phyloP scores from a whole-genome alignment of 805 yeast species.

The Cyberlindnera mississippiensis region DNA sequence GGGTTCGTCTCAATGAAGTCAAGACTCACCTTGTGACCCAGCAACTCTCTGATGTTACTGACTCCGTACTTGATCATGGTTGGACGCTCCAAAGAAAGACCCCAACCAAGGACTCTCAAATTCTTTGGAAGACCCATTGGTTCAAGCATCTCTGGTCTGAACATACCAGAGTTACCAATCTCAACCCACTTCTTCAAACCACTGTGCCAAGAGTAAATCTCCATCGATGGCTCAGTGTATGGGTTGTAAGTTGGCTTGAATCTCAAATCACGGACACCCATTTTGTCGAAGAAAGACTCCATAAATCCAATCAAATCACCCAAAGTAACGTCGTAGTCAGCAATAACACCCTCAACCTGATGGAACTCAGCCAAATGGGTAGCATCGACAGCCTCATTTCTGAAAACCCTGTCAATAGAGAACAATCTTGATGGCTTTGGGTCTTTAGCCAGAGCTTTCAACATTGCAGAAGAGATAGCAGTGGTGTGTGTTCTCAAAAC shows the following conservation, averaged over 20 bases:
- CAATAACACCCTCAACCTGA: slow-evolving; percentile 98
- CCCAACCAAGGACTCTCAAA: slow-evolving; percentile 95
- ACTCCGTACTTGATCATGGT: slow-evolving; percentile 98
- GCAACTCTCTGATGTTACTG: slow-evolving; percentile 89
- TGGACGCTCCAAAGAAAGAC: slow-evolving; percentile 95
- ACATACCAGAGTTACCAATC: slow-evolving; percentile 99
- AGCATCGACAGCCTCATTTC: slow-evolving; percentile 99
- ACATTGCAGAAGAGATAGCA: slow-evolving; percentile 85
- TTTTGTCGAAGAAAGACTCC: slow-evolving; percentile 93
- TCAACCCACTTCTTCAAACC: slow-evolving; percentile 97
- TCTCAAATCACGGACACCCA: slow-evolving; percentile 95
- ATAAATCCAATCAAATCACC: slow-evolving; percentile 97
- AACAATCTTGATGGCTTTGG: slow-evolving; percentile 90
- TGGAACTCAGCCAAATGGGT: slow-evolving; percentile 99
- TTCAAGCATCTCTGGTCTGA: slow-evolving; percentile 99
- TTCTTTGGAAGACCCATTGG: slow-evolving; percentile 96
- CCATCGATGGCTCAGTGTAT: slow-evolving; percentile 98
- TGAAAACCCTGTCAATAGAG: slow-evolving; percentile 96
- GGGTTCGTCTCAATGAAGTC: slow-evolving; percentile 95
- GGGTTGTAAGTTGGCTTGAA: slow-evolving; percentile 99
- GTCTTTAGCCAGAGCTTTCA: slow-evolving; percentile 80
- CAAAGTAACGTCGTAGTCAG: slow-evolving; percentile 89
- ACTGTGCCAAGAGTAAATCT: slow-evolving; percentile 93
- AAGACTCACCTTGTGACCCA: slow-evolving; percentile 94
- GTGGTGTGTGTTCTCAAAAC: slow-evolving; percentile 98